phyloP scores from a whole-genome alignment of 805 yeast genomes.

The Wickerhamiella sergipiensis region DNA sequence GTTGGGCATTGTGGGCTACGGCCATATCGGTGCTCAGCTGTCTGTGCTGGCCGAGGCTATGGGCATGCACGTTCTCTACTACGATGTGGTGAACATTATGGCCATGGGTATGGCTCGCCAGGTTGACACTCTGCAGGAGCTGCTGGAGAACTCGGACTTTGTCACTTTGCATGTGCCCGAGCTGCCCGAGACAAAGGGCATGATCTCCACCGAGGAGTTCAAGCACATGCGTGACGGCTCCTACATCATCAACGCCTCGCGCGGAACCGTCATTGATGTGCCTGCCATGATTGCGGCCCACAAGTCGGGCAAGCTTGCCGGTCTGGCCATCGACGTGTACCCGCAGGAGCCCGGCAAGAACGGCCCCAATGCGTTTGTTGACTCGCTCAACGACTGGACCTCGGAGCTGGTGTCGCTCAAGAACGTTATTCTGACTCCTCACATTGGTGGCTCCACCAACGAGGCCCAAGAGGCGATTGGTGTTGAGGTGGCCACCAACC shows the following conservation, averaged over 20 bases:
- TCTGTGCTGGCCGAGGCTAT: constrained; percentile 93
- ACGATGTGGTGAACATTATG: constrained; percentile 88
- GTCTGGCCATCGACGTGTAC: constrained; percentile 92
- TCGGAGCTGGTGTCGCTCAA: constrained; percentile 68
- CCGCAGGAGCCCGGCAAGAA: constrained; percentile 97
- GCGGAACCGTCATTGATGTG: constrained; percentile 96
- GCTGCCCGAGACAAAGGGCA: constrained; percentile 78
- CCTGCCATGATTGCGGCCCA: constrained; percentile 86
- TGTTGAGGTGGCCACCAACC: constrained; percentile 77
- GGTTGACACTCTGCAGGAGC: constrained; percentile 70
- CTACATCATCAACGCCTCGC: constrained; percentile 85
- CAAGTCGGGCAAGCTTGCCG: constrained; percentile 88
- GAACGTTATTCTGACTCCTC: constrained; percentile 89
- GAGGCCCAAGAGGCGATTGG: constrained; percentile 98
- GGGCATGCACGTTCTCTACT: constrained; percentile 94
- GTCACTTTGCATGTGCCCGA: constrained; percentile 92
- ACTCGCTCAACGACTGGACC: constrained; percentile 69
- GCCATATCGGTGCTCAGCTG: constrained; percentile 95
- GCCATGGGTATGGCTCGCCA: constrained; percentile 93
- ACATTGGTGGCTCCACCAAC: constrained; percentile 97
- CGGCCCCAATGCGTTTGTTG: constrained; percentile 66
- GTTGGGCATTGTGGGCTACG: constrained; percentile 92
- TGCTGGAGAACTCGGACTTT: constrained; percentile 71
- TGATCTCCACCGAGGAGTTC: constrained; percentile 81
- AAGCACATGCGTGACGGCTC: constrained; percentile 95